These are phyloP conservation scores for Lyophyllum semitale DNA, from an alignment of 768 basidiomycete species.

Conservation along the genomic window DNA sequence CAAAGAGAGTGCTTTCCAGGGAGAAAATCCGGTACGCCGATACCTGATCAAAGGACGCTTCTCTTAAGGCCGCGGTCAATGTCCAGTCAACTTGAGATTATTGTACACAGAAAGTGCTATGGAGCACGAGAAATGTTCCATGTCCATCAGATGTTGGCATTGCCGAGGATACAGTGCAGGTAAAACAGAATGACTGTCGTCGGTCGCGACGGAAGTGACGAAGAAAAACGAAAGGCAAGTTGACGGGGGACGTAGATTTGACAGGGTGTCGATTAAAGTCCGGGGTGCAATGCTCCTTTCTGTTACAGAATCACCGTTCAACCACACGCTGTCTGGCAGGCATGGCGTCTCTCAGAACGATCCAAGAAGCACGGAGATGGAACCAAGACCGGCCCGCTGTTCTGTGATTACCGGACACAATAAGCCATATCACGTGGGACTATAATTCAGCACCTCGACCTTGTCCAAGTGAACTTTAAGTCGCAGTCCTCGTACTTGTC, in stretches of 20 bases:
- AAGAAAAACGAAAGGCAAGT: background rate
- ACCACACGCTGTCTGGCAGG: background rate
- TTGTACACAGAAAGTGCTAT: background rate
- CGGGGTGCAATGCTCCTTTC: constrained; percentile 5
- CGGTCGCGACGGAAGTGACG: background rate
- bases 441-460: constrained; percentile 1
- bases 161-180: background rate
- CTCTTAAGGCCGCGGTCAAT: background rate
- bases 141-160: background rate
- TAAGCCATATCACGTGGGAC: constrained; percentile 12
- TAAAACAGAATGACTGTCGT: background rate
- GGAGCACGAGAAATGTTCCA: background rate
- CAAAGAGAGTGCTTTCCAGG: background rate
- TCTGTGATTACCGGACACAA: background rate
- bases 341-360: background rate
- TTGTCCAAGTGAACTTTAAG: background rate
- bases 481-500: constrained; percentile 1
- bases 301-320: background rate
- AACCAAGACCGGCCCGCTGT: constrained; percentile 4
- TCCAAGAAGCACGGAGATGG: constrained; percentile 5
- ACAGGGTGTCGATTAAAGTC: background rate
- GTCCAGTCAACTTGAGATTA: background rate
- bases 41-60: background rate
- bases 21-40: background rate
- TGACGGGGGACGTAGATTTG: background rate